Conservation (phyloP, 2,329 filamentous ascomycete genomes). For the Talaromyces sp. region DNA sequence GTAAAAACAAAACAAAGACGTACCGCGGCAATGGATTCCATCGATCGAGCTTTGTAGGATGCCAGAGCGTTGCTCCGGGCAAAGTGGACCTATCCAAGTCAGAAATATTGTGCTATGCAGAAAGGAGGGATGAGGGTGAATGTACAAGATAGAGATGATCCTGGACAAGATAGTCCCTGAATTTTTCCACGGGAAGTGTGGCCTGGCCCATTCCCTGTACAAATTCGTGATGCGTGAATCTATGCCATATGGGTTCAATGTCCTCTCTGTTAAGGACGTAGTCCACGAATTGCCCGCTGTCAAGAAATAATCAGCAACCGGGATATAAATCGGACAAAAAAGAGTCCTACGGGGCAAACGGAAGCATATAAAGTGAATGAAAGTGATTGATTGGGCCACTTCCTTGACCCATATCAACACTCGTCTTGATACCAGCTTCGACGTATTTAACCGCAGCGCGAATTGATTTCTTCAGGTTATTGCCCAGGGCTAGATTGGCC, state of each 20-base stretch:
- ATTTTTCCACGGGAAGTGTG: slow-evolving; percentile 66
- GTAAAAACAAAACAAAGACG: slow-evolving; percentile 1
- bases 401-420: slow-evolving; percentile 52
- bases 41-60: slow-evolving; percentile 73
- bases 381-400: slow-evolving; percentile 65
- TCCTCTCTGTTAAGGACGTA: slow-evolving; percentile 73
- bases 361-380: slow-evolving; percentile 55
- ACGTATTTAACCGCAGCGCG: slow-evolving; percentile 55
- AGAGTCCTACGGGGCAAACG: slow-evolving; percentile 51
- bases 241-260: slow-evolving; percentile 68
- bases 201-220: slow-evolving; percentile 72
- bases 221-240: slow-evolving; percentile 77
- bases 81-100: slow-evolving; percentile 64
- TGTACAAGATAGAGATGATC: slow-evolving; percentile 82
- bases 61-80: slow-evolving; percentile 79
- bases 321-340: not conserved
- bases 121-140: not conserved
- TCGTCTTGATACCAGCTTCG: slow-evolving; percentile 56
- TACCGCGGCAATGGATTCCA: slow-evolving; percentile 68
- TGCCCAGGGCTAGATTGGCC: slow-evolving; percentile 53
- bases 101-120: not conserved
- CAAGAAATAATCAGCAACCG: slow-evolving; percentile 3
- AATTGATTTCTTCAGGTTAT: slow-evolving; percentile 47
- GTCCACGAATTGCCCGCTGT: slow-evolving; percentile 71
- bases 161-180: slow-evolving; percentile 85